Percentiles rank a stretch among this genome's conserved stretches.
Conservation (phyloP, 345 rosid species). For the Arabidopsis suecica region DNA sequence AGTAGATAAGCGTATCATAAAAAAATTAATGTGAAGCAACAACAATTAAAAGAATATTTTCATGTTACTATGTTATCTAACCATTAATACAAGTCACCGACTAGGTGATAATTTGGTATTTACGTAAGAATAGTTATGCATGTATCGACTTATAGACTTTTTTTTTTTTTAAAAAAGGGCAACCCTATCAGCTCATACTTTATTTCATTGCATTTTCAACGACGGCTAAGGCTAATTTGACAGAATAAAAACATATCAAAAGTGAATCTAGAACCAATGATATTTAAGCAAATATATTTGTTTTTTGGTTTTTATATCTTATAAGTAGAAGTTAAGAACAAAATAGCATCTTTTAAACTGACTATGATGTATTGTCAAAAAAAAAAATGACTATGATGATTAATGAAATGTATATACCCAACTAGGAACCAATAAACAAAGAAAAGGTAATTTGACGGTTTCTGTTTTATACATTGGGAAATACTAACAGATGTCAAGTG, state of each 20-base stretch:
- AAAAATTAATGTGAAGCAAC: conserved; percentile 33
- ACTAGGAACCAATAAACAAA: conserved; percentile 1
- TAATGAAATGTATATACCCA: not conserved
- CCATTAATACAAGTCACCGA: conserved; percentile 38
- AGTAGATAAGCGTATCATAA: conserved; percentile 3
- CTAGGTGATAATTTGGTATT: conserved; percentile 28
- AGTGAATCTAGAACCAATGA: too few species aligned
- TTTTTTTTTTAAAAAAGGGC: too few species aligned
- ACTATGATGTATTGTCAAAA: too few species aligned
- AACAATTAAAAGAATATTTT: conserved; percentile 19
- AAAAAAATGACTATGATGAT: too few species aligned
- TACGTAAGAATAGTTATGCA: conserved; percentile 25
- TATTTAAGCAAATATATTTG: too few species aligned
- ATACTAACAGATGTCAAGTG: conserved; percentile 35
- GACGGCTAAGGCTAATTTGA: too few species aligned
- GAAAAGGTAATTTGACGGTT: conserved; percentile 26
- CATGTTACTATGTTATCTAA: conserved; percentile 40
- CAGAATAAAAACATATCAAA: too few species aligned
- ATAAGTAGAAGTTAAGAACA: too few species aligned
- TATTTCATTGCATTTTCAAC: too few species aligned
- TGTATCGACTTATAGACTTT: not conserved
- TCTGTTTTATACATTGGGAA: conserved; percentile 31
- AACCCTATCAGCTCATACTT: too few species aligned
- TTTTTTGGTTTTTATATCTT: too few species aligned
- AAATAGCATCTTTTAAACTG: too few species aligned